Evolutionary conservation across 306 rosid species (phyloP).

Genomic region (Casuarina glauca): DNA sequence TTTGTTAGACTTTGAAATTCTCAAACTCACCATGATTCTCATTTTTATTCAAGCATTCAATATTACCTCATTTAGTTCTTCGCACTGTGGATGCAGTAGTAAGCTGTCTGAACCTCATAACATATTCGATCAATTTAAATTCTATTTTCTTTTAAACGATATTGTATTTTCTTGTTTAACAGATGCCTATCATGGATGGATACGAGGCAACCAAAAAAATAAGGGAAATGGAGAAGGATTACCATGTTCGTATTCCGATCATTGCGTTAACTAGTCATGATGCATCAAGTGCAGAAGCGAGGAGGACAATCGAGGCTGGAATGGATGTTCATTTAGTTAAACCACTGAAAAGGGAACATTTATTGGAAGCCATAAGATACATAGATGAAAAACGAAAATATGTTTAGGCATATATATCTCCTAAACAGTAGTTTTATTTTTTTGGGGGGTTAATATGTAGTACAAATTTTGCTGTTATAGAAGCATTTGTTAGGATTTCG

Average conservation of each 20-base stretch:
- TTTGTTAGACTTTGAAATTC: no score
- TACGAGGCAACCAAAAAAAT: slow-evolving; percentile 58
- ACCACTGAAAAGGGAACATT: slow-evolving; percentile 39
- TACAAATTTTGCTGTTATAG: no score
- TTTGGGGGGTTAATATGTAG: no score
- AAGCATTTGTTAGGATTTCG: no score
- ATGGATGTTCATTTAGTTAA: slow-evolving; percentile 66
- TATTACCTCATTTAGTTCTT: background rate
- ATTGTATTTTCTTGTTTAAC: slow-evolving; percentile 7
- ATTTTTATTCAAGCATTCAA: background rate
- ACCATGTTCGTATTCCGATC: slow-evolving; percentile 56
- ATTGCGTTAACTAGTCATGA: slow-evolving; percentile 70
- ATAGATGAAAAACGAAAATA: slow-evolving; percentile 20
- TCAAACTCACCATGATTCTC: no score
- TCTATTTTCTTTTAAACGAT: no score
- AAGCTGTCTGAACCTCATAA: no score
- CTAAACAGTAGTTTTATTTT: no score
- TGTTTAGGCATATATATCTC: background rate
- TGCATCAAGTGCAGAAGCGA: slow-evolving; percentile 37
- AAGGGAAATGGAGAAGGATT: slow-evolving; percentile 48
- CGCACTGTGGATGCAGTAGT: no score
- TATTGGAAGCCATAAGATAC: slow-evolving; percentile 46
- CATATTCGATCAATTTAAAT: background rate
- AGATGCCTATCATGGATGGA: slow-evolving; percentile 77
- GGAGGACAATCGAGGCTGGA: slow-evolving; percentile 41